Percentiles rank a stretch among this genome's conserved stretches.
Conservation (phyloP, 306 rosid genomes). For the Abrus precatorius region DNA sequence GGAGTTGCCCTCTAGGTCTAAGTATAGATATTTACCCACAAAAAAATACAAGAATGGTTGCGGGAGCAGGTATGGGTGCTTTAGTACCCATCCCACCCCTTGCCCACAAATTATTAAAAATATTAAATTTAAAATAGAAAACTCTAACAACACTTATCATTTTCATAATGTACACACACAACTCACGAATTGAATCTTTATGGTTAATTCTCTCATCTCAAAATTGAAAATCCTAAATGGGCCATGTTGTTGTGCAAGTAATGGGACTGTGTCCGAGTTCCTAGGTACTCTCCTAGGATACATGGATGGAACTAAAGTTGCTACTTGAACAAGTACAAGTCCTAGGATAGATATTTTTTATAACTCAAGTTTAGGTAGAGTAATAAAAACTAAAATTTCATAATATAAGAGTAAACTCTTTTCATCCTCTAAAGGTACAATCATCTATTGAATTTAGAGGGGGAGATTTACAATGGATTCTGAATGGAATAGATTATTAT, state of each 20-base stretch:
- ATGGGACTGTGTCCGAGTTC: not conserved
- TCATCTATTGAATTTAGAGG: too few species aligned
- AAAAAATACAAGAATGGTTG: not conserved
- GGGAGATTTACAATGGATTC: too few species aligned
- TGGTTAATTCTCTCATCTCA: not conserved
- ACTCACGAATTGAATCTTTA: not conserved
- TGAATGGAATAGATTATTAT: too few species aligned
- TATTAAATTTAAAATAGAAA: not conserved
- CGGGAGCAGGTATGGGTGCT: not conserved
- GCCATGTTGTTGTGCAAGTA: not conserved
- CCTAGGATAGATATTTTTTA: not conserved
- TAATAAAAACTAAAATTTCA: not conserved
- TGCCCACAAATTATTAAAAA: not conserved
- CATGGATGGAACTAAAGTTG: not conserved
- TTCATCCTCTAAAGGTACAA: too few species aligned
- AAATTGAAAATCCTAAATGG: not conserved
- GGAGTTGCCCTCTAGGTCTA: too few species aligned
- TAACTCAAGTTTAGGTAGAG: not conserved
- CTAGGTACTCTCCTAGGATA: not conserved
- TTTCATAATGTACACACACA: not conserved
- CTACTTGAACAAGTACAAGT: too few species aligned
- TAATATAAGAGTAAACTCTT: not conserved
- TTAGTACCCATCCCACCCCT: not conserved
- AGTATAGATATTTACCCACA: not conserved
- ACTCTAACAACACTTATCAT: not conserved